Evolutionary conservation across 768 basidiomycete species (phyloP).

Genomic region (Lentinula guzmanii): DNA sequence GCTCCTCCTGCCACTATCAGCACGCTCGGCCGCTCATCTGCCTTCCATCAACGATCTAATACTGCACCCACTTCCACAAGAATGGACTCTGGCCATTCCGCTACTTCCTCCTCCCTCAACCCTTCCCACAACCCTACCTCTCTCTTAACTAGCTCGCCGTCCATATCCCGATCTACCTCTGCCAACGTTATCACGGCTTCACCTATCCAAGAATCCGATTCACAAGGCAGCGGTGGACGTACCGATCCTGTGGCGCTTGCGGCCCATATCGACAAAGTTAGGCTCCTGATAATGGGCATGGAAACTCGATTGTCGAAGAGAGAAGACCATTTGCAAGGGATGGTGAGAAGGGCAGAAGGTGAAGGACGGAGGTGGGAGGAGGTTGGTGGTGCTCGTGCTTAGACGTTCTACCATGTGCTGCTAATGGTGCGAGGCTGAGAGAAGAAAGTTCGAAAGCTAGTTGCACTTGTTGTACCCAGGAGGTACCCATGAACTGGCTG

Average conservation of each 20-base stretch:
- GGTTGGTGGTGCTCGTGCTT: conserved; percentile 12
- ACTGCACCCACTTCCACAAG: conserved; percentile 10
- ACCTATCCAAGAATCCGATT: background rate
- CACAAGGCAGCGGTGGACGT: background rate
- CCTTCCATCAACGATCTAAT: conserved; percentile 7
- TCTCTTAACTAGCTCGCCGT: conserved; percentile 9
- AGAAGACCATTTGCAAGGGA: conserved; percentile 56
- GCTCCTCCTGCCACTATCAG: conserved; percentile 6
- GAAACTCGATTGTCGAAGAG: conserved; percentile 61
- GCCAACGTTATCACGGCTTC: conserved; percentile 21
- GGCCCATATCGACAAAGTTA: conserved; percentile 64
- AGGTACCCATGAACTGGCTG: too few relatives aligned
- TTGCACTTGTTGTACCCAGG: too few relatives aligned
- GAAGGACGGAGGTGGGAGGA: conserved; percentile 52
- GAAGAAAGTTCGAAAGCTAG: too few relatives aligned
- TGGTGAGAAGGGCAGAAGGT: conserved; percentile 52
- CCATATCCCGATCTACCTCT: conserved; percentile 8
- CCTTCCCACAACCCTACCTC: background rate
- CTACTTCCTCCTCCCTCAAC: background rate
- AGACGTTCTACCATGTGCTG: background rate
- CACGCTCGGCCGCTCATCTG: conserved; percentile 19
- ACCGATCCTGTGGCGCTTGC: conserved; percentile 19
- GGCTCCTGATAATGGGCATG: conserved; percentile 68
- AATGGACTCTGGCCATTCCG: conserved; percentile 5
- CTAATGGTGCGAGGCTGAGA: too few relatives aligned